phyloP scores from a whole-genome alignment of 345 rosid genomes.

The Citrus trifoliata region DNA sequence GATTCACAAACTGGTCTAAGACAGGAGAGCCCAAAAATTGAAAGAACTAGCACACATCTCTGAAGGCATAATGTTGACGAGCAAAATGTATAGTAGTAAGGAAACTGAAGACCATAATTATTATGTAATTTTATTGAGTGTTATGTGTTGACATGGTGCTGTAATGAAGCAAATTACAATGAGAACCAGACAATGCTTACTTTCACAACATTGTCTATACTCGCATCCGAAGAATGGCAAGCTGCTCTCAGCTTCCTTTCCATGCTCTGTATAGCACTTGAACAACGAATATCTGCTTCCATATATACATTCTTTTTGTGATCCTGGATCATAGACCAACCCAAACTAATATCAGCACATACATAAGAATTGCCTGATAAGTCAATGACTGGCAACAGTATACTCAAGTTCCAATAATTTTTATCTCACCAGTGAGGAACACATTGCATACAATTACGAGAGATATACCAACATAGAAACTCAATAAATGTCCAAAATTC shows the following conservation, averaged over 20 bases:
- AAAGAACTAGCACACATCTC: neutral
- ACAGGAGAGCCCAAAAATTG: neutral
- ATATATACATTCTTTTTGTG: slow-evolving; percentile 70
- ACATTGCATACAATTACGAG: neutral
- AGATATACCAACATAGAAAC: neutral
- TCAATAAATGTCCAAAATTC: neutral
- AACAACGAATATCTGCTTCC: slow-evolving; percentile 88
- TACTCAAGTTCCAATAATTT: neutral
- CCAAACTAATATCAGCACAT: neutral
- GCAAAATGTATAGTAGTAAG: neutral
- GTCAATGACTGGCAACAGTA: neutral
- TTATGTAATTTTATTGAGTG: neutral
- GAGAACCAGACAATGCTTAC: slow-evolving; percentile 31
- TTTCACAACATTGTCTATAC: slow-evolving; percentile 72
- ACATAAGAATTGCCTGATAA: neutral
- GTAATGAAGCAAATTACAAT: neutral
- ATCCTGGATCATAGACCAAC: slow-evolving; percentile 50
- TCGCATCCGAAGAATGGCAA: slow-evolving; percentile 84
- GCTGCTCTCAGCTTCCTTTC: slow-evolving; percentile 90
- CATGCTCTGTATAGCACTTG: slow-evolving; percentile 75
- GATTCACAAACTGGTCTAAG: neutral
- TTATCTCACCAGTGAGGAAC: neutral
- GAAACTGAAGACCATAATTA: neutral
- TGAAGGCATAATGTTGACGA: neutral
- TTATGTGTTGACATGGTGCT: neutral